Conservation (phyloP, 2,329 filamentous ascomycete genomes). For the Botrytis pseudocinerea region DNA sequence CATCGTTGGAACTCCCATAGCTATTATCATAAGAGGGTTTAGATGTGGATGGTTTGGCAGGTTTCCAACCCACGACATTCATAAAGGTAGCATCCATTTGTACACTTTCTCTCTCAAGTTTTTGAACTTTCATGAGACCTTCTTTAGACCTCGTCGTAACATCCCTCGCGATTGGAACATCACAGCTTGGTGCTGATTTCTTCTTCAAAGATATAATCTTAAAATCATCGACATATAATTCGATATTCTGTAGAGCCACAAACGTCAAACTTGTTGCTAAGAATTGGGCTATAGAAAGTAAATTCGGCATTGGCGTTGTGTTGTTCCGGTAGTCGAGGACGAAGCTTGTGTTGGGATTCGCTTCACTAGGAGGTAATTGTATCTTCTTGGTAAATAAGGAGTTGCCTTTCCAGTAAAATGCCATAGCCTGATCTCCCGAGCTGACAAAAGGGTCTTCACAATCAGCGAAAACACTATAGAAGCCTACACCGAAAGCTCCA, state of each 20-base stretch:
- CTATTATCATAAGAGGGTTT: conserved; percentile 36
- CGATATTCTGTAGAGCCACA: conserved; percentile 82
- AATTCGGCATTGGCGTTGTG: conserved; percentile 80
- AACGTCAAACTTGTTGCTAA: conserved; percentile 94
- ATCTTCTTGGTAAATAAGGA: conserved; percentile 89
- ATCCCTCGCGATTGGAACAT: conserved; percentile 72
- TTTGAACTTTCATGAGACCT: conserved; percentile 80
- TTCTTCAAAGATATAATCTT: conserved; percentile 78
- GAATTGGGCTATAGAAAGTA: conserved; percentile 87
- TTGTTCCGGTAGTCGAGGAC: conserved; percentile 90
- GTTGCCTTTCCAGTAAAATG: conserved; percentile 99
- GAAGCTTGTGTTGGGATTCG: conserved; percentile 79
- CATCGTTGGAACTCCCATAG: conserved; percentile 52
- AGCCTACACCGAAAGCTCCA: conserved; percentile 95
- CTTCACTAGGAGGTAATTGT: conserved; percentile 66
- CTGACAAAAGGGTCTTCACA: conserved; percentile 97
- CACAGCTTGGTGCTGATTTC: conserved; percentile 76
- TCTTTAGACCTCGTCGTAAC: conserved; percentile 82
- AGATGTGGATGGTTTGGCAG: conserved; percentile 46
- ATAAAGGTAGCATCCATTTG: conserved; percentile 92
- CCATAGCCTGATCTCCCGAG: conserved; percentile 90
- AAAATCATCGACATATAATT: conserved; percentile 88
- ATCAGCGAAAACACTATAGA: conserved; percentile 98
- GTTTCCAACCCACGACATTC: conserved; percentile 83
- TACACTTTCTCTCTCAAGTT: conserved; percentile 81